Conservation (phyloP, 2,329 filamentous ascomycete species). For the Talaromyces sp. region DNA sequence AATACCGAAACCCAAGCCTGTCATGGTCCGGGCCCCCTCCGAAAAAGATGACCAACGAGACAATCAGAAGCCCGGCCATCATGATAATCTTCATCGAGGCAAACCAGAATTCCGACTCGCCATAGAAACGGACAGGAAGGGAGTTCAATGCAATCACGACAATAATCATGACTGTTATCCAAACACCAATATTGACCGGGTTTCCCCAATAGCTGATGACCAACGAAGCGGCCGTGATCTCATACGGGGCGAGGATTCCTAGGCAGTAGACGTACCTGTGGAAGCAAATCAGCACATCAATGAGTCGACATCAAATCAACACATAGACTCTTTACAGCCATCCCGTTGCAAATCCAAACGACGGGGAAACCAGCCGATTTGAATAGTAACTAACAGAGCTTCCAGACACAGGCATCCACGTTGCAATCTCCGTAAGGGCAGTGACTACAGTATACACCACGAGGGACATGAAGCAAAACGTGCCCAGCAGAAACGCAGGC, state of each 20-base stretch:
- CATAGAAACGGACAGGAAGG: constrained; percentile 45
- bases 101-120: constrained; percentile 51
- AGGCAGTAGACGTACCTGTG: constrained; percentile 42
- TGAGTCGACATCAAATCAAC: constrained; percentile 42
- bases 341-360: constrained; percentile 36
- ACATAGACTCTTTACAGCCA: constrained; percentile 47
- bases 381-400: constrained; percentile 38
- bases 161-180: constrained; percentile 53
- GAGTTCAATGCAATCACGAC: constrained; percentile 49
- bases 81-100: constrained; percentile 47
- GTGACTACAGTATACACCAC: constrained; percentile 45
- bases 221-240: constrained; percentile 62
- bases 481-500: constrained; percentile 47
- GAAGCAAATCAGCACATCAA: constrained; percentile 21
- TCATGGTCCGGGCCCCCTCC: constrained; percentile 45
- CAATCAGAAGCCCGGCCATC: constrained; percentile 45
- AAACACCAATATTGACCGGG: constrained; percentile 38
- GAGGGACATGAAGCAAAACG: constrained; percentile 45
- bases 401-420: constrained; percentile 38
- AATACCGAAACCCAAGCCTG: constrained; percentile 47
- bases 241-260: constrained; percentile 46
- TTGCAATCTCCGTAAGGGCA: constrained; percentile 40
- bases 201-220: constrained; percentile 57
- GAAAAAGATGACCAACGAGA: constrained; percentile 51
- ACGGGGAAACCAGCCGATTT: constrained; percentile 37